phyloP scores from a whole-genome alignment of 306 rosid genomes.

The Fagus crenata region DNA sequence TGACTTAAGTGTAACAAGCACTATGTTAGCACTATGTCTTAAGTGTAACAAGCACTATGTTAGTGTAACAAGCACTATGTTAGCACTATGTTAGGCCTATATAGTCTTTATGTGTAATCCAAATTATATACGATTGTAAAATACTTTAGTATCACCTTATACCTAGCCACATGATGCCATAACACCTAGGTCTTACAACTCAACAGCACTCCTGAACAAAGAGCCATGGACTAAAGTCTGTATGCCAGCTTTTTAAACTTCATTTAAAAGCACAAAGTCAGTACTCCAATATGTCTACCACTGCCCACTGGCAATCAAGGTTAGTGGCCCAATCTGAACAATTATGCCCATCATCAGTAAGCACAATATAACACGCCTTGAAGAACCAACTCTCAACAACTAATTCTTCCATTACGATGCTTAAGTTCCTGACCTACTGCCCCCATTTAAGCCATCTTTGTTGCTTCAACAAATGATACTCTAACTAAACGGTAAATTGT shows the following conservation, averaged over 20 bases:
- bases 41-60: too few species aligned
- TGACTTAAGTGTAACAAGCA: too few species aligned
- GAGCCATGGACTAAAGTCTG: slow-evolving; percentile 1
- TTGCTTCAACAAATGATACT: not conserved
- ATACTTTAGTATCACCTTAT: not conserved
- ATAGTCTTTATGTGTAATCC: too few species aligned
- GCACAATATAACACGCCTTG: not conserved
- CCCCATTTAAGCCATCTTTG: not conserved
- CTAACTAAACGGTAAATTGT: not conserved
- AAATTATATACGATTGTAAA: too few species aligned
- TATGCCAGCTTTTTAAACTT: not conserved
- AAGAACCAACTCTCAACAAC: not conserved
- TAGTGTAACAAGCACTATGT: too few species aligned
- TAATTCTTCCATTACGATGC: not conserved
- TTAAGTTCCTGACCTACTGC: not conserved
- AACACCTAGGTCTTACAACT: not conserved
- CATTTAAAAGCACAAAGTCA: not conserved
- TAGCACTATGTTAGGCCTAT: too few species aligned
- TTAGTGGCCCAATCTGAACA: not conserved
- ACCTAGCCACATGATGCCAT: not conserved
- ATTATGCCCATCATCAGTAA: not conserved
- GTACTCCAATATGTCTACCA: not conserved
- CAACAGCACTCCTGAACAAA: not conserved
- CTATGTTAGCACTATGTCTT: too few species aligned
- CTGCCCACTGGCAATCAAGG: not conserved